Base-by-base conservation (phyloP, 306 rosid genomes). In the Glycine soja region DNA sequence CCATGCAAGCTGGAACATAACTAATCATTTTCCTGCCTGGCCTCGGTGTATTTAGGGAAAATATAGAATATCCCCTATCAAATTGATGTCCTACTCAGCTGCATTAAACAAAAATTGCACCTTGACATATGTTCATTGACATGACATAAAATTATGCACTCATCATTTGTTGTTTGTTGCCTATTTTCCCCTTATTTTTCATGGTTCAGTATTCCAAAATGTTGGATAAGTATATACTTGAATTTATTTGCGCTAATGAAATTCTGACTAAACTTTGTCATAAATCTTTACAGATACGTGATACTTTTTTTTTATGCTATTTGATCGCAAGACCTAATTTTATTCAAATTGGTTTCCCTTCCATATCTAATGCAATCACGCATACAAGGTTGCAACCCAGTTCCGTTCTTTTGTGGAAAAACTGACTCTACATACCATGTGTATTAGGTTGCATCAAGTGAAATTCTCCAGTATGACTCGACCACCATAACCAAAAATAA, bases 121-220 rank as follows among this genome's bases (percentile, higher is more conserved):
- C 67, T 40, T 14, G 64, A 52, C 64, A 72, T 73, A 53, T 73
- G 78, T 73, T 38, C 32, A 16, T 54, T 73, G 66, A 73, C 66
- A 9, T 16, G 19, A 56, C 40, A 38, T 57, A 43, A 52, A 74
- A 57, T 3, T 16, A 18, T 15, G 42, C 38, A 13, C 12, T 43
- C 19, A 58, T 19, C 46, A 59, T 59, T 42, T 24, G 30, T 24
- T 24, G 30, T 24, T 2, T 45, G 45, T 19, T 58, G 8, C 43
- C 30, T 58, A 58, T 75, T 58, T 74, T 12, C 5, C 58, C 46
- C 34, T 46, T 12, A 45, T 11, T 24, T 75, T 61, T 61, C 46
- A 45, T 45, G 43, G 42, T 61, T 59, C 30, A 58, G 8, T 3
- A 24, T 18, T 38, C 24, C 42, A 13, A 19, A 43, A 19, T 75